Percentiles rank a stretch among this genome's conserved stretches.
Evolutionary conservation across 2,329 filamentous ascomycete species (phyloP).

Genomic region (Aspergillus pseudonomiae): DNA sequence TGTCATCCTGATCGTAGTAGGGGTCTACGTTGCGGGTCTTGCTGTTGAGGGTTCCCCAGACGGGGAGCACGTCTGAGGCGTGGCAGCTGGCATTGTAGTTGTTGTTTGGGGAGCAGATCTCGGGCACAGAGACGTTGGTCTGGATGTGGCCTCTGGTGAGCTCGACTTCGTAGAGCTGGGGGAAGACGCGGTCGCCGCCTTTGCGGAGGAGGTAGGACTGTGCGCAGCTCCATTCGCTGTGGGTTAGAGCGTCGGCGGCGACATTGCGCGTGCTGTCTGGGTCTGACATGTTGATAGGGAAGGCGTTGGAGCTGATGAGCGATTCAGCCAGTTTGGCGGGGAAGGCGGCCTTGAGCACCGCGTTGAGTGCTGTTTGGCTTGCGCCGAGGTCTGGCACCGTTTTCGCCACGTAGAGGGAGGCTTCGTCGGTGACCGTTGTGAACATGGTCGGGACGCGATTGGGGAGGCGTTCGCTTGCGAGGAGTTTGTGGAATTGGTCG

Average conservation of each 20-base stretch:
- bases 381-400: slow-evolving; percentile 17
- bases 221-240: slow-evolving; percentile 25
- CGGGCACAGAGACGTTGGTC: slow-evolving; percentile 17
- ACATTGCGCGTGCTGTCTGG: slow-evolving; percentile 23
- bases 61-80: slow-evolving; percentile 28
- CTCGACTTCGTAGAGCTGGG: slow-evolving; percentile 25
- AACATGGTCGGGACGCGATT: slow-evolving; percentile 32
- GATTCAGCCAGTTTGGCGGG: slow-evolving; percentile 18
- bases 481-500: slow-evolving; percentile 30
- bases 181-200: slow-evolving; percentile 16
- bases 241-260: slow-evolving; percentile 16
- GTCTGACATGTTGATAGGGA: slow-evolving; percentile 17
- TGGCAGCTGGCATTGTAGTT: slow-evolving; percentile 33
- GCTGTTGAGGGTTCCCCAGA: slow-evolving; percentile 31
- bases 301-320: slow-evolving; percentile 18
- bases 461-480: slow-evolving; percentile 22
- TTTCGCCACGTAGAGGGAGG: slow-evolving; percentile 20
- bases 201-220: slow-evolving; percentile 18
- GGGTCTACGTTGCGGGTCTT: slow-evolving; percentile 27
- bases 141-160: slow-evolving; percentile 28
- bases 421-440: slow-evolving; percentile 31
- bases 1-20: slow-evolving; percentile 24
- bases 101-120: slow-evolving; percentile 28
- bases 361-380: slow-evolving; percentile 14
- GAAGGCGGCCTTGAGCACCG: slow-evolving; percentile 20